Conservation (phyloP, 2,329 filamentous ascomycete species). For the Teratosphaeria destructans region DNA sequence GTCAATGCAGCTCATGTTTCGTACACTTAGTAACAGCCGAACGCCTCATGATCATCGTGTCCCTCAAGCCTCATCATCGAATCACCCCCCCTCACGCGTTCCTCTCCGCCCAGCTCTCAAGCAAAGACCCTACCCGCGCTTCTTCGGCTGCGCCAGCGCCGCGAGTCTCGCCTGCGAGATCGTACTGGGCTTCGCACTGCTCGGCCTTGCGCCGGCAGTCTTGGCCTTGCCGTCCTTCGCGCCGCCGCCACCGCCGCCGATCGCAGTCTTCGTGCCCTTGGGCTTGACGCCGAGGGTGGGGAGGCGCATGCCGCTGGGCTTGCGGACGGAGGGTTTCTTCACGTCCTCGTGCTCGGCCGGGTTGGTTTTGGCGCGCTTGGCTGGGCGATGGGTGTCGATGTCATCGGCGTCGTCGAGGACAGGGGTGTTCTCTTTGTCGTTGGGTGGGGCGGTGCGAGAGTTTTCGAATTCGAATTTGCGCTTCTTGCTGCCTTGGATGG, state of each 20-base stretch:
- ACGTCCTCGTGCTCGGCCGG: neutral
- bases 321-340: conserved; percentile 3
- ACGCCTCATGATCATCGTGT: neutral
- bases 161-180: conserved; percentile 22
- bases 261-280: conserved; percentile 15
- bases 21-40: neutral
- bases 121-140: conserved; percentile 5
- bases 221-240: conserved; percentile 12
- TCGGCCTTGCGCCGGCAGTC: neutral
- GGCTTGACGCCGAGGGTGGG: conserved; percentile 25
- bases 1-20: neutral
- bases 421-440: neutral
- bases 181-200: conserved; percentile 10
- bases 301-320: conserved; percentile 9
- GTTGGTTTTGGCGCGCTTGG: conserved; percentile 19
- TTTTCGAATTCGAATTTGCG: conserved; percentile 32
- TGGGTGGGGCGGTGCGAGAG: conserved; percentile 9
- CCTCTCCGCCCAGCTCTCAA: neutral
- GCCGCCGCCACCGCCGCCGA: neutral
- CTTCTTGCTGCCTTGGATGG: conserved; percentile 28
- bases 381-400: neutral
- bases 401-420: conserved; percentile 11
- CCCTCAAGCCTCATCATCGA: neutral
- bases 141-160: conserved; percentile 25
- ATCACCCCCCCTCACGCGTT: neutral